Conservation (phyloP, 768 basidiomycete species). For the Hericium alpestre region DNA sequence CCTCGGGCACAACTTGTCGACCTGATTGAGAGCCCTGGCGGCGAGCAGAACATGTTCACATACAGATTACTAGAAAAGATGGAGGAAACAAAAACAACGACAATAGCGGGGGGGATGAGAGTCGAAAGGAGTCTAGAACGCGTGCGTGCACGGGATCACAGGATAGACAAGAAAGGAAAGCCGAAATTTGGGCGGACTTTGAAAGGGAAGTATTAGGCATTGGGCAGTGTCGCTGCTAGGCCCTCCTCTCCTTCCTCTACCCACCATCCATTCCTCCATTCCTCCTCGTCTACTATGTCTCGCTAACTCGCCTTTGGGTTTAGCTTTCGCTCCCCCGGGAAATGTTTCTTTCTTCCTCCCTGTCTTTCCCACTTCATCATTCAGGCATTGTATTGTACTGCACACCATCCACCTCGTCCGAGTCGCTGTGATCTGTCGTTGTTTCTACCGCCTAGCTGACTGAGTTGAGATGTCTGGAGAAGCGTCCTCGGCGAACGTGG, state of each 20-base stretch:
- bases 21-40: too few species aligned
- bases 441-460: neutral
- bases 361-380: slow-evolving; percentile 1
- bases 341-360: slow-evolving; percentile 12
- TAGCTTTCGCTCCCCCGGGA: slow-evolving; percentile 1
- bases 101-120: too few species aligned
- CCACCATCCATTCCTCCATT: neutral
- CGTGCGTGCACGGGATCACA: neutral
- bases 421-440: neutral
- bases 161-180: slow-evolving; percentile 2
- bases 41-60: too few species aligned
- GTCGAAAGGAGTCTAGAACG: too few species aligned
- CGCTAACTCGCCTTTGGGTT: slow-evolving; percentile 5
- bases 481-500: neutral
- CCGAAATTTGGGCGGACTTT: slow-evolving; percentile 11
- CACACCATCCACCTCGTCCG: slow-evolving; percentile 1
- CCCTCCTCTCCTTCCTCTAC: neutral
- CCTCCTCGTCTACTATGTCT: slow-evolving; percentile 3
- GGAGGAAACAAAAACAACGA: too few species aligned
- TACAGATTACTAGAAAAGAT: too few species aligned
- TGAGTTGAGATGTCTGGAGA: slow-evolving; percentile 8
- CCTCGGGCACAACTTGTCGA: too few species aligned
- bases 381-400: slow-evolving; percentile 2
- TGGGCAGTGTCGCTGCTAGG: neutral
- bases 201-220: neutral